These are phyloP conservation scores for Glycyrrhiza uralensis DNA, from an alignment of 306 rosid species.

Conservation along the genomic window DNA sequence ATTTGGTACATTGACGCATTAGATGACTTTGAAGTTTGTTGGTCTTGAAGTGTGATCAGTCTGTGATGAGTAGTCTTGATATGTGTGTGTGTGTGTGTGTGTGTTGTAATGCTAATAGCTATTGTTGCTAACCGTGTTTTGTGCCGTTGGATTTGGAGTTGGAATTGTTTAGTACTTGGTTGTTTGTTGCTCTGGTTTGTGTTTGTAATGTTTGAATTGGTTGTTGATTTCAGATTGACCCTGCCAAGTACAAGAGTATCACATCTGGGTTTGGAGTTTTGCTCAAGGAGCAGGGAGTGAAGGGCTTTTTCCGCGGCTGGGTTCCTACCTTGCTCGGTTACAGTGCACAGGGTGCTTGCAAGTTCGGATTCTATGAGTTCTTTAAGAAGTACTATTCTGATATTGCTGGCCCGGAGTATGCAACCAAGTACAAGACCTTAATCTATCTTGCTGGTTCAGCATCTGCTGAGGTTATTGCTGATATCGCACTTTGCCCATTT, in stretches of 20 bases:
- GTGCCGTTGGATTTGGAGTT: not conserved
- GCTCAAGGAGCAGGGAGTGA: constrained; percentile 88
- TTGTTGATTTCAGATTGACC: constrained; percentile 71
- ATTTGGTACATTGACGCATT: not conserved
- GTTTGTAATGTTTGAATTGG: constrained; percentile 1
- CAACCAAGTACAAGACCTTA: constrained; percentile 94
- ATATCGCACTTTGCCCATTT: constrained; percentile 89
- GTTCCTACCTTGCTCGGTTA: constrained; percentile 94
- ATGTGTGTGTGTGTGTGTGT: not conserved
- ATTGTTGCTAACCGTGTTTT: not conserved
- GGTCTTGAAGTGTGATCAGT: not conserved
- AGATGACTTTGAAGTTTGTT: not conserved
- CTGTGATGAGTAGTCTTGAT: not conserved
- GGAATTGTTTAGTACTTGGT: not conserved
- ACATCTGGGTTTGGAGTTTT: constrained; percentile 88
- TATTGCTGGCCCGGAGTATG: constrained; percentile 92
- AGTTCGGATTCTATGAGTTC: constrained; percentile 90
- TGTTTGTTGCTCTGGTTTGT: not conserved
- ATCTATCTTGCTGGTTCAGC: constrained; percentile 99
- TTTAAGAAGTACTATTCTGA: constrained; percentile 95
- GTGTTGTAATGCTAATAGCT: not conserved
- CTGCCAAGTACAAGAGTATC: constrained; percentile 79
- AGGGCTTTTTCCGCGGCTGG: constrained; percentile 97
- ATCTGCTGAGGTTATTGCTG: constrained; percentile 96
- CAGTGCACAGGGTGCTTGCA: constrained; percentile 99